Evolutionary conservation across 2,329 filamentous ascomycete species (phyloP).

Genomic region (Lachnellula cervina): DNA sequence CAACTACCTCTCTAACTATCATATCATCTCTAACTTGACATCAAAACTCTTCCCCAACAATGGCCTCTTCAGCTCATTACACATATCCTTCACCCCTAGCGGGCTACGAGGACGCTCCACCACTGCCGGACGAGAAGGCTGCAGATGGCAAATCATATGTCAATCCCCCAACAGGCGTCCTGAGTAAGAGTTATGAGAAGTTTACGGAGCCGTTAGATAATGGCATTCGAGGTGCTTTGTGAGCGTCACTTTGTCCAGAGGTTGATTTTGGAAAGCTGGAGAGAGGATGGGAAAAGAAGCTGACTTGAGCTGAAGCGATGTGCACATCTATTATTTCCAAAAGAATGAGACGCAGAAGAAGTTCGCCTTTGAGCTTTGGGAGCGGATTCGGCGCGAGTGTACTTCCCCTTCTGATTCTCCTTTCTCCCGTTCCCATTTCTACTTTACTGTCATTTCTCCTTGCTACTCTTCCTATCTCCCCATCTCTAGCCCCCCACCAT

Average conservation of each 20-base stretch:
- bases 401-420: slow-evolving; percentile 27
- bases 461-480: no score
- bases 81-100: slow-evolving; percentile 47
- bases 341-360: slow-evolving; percentile 55
- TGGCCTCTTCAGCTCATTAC: slow-evolving; percentile 43
- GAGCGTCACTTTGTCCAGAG: slow-evolving; percentile 27
- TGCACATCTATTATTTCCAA: slow-evolving; percentile 80
- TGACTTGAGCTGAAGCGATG: slow-evolving; percentile 47
- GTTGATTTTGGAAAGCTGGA: background rate
- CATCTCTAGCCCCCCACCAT: no score
- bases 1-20: background rate
- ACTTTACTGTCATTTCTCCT: no score
- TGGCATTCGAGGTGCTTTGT: slow-evolving; percentile 66
- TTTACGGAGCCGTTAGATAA: slow-evolving; percentile 68
- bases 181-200: slow-evolving; percentile 63
- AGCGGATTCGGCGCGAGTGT: slow-evolving; percentile 78
- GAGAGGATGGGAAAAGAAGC: background rate
- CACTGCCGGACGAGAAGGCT: slow-evolving; percentile 39
- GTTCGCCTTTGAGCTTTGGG: slow-evolving; percentile 69
- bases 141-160: slow-evolving; percentile 73
- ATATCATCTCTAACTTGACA: background rate
- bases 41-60: slow-evolving; percentile 32
- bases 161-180: slow-evolving; percentile 57
- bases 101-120: slow-evolving; percentile 44
- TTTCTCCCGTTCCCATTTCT: background rate